phyloP scores from a whole-genome alignment of 495 filamentous ascomycete genomes.

The Cercophora sp. region DNA sequence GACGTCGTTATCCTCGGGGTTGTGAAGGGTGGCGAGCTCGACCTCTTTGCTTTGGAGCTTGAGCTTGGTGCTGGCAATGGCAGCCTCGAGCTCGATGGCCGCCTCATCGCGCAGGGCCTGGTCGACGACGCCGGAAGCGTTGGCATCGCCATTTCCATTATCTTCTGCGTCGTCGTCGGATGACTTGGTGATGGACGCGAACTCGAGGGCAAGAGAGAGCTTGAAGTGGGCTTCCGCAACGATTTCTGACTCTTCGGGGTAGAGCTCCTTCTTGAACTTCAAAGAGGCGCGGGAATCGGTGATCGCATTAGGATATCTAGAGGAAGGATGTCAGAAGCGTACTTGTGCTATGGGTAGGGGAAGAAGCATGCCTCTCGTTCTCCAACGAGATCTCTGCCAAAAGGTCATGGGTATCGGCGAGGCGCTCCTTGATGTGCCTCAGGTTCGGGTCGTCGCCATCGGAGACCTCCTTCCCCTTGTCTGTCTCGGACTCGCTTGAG shows the following conservation, averaged over 20 bases:
- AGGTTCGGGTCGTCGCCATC: conserved; percentile 41
- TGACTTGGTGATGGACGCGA: conserved; percentile 70
- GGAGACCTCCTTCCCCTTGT: conserved; percentile 51
- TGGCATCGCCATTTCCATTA: conserved; percentile 26
- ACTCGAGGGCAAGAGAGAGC: conserved; percentile 91
- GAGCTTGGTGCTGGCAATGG: conserved; percentile 72
- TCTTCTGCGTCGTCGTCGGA: conserved; percentile 41
- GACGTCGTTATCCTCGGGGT: conserved; percentile 53
- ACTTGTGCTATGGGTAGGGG: too few species aligned
- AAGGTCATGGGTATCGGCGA: conserved; percentile 87
- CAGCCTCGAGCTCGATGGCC: conserved; percentile 70
- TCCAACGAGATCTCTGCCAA: conserved; percentile 93
- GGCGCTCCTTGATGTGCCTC: conserved; percentile 69
- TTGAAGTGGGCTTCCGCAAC: conserved; percentile 95
- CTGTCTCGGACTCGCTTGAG: conserved; percentile 27
- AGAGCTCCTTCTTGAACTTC: conserved; percentile 69
- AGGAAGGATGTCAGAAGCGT: too few species aligned
- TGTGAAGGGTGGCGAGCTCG: conserved; percentile 50
- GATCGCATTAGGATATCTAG: conserved; percentile 74
- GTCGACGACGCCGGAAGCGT: conserved; percentile 44
- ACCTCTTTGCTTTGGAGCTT: conserved; percentile 72
- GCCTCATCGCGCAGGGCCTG: conserved; percentile 70
- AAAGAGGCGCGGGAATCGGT: conserved; percentile 73
- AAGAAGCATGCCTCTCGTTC: conserved; percentile 79
- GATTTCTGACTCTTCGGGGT: conserved; percentile 70